Evolutionary conservation across 805 yeast genomes (phyloP).

Genomic region (Candida qinlingensis): DNA sequence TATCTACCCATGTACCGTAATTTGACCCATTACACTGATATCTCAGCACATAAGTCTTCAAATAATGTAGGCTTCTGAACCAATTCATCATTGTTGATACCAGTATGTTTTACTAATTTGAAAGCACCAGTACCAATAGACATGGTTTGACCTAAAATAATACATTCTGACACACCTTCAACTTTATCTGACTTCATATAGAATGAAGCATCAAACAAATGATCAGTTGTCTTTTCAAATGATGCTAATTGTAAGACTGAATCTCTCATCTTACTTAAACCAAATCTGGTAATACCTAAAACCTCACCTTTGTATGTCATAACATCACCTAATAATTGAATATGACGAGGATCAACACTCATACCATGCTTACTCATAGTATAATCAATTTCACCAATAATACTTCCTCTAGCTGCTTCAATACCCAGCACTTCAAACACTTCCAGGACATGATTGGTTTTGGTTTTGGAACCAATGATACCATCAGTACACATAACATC

Average conservation of each 20-base stretch:
- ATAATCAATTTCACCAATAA: constrained; percentile 89
- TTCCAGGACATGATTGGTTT: constrained; percentile 89
- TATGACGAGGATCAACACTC: constrained; percentile 99
- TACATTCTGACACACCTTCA: constrained; percentile 97
- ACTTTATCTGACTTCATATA: constrained; percentile 93
- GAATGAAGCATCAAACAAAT: constrained; percentile 95
- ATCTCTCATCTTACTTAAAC: constrained; percentile 97
- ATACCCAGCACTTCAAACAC: constrained; percentile 88
- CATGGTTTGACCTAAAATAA: constrained; percentile 97
- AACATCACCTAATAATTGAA: constrained; percentile 94
- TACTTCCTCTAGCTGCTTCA: constrained; percentile 94
- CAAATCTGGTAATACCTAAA: constrained; percentile 95
- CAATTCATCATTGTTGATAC: constrained; percentile 38
- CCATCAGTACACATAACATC: constrained; percentile 98
- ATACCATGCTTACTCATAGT: constrained; percentile 99
- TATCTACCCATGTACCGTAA: too few species aligned
- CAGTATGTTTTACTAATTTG: constrained; percentile 64
- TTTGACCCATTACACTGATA: neutral
- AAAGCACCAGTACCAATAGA: constrained; percentile 96
- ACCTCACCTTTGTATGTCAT: constrained; percentile 99
- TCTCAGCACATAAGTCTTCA: constrained; percentile 32
- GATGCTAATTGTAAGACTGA: constrained; percentile 95
- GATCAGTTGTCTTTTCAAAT: constrained; percentile 97
- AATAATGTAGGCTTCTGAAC: constrained; percentile 40
- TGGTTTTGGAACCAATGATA: constrained; percentile 79